Evolutionary conservation across 345 rosid species (phyloP).

Genomic region (Aethionema arabicum): DNA sequence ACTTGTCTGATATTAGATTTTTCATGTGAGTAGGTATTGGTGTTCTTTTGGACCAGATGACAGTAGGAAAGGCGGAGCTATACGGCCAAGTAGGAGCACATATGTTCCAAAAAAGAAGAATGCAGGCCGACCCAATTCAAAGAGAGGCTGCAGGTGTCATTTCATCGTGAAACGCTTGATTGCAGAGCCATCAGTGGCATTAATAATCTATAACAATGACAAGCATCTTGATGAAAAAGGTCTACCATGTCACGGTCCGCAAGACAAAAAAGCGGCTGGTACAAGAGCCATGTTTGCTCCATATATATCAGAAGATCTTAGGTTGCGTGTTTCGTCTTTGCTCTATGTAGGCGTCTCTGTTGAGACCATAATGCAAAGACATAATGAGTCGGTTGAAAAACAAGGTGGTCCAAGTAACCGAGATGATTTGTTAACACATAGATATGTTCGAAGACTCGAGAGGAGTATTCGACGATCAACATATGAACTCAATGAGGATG

Average conservation of each 20-base stretch:
- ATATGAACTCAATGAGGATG: constrained; percentile 77
- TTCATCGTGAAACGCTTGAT: constrained; percentile 92
- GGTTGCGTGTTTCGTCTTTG: constrained; percentile 82
- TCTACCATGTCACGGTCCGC: constrained; percentile 90
- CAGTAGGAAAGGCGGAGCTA: constrained; percentile 80
- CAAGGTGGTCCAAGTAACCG: constrained; percentile 87
- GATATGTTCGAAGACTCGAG: constrained; percentile 89
- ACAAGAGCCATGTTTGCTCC: constrained; percentile 98
- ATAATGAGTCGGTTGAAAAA: constrained; percentile 86
- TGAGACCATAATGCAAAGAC: constrained; percentile 96
- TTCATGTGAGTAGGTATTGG: constrained; percentile 73
- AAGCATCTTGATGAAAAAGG: constrained; percentile 92
- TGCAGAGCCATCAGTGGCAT: constrained; percentile 86
- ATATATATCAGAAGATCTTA: constrained; percentile 93
- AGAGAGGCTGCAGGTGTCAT: constrained; percentile 95
- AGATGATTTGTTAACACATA: constrained; percentile 87
- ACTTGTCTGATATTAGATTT: constrained; percentile 6
- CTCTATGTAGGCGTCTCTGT: constrained; percentile 90
- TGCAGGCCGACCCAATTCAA: constrained; percentile 92
- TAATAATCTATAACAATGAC: constrained; percentile 80
- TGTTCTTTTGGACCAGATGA: constrained; percentile 99
- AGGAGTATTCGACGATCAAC: constrained; percentile 85
- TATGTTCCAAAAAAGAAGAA: constrained; percentile 80
- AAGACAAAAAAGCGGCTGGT: constrained; percentile 92
- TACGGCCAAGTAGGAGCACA: constrained; percentile 83